Conservation (phyloP, 2,329 filamentous ascomycete species). For the Ilyonectria destructans region DNA sequence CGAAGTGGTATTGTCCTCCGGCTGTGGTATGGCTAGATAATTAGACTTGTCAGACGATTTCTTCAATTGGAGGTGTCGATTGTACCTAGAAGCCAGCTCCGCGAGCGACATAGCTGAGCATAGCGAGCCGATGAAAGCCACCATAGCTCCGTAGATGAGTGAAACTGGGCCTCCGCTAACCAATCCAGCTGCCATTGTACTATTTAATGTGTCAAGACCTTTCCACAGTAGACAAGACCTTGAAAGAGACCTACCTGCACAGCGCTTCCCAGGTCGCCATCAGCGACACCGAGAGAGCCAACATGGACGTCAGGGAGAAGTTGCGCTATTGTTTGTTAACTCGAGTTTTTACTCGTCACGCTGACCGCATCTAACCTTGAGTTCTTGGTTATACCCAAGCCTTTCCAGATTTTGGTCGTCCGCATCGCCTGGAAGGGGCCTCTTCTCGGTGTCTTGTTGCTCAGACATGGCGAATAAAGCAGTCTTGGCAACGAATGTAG, state of each 20-base stretch:
- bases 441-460: conserved; percentile 18
- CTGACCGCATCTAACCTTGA: background rate
- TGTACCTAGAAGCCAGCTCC: conserved; percentile 36
- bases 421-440: background rate
- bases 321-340: conserved; percentile 27
- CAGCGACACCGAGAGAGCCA: conserved; percentile 29
- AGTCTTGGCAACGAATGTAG: background rate
- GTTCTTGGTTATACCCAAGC: conserved; percentile 5
- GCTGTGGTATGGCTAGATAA: conserved; percentile 31
- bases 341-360: background rate
- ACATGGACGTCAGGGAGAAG: conserved; percentile 36
- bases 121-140: conserved; percentile 32
- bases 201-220: background rate
- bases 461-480: background rate
- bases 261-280: conserved; percentile 45
- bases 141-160: conserved; percentile 35
- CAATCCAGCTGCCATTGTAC: conserved; percentile 37
- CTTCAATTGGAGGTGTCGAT: background rate
- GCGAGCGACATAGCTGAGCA: conserved; percentile 42
- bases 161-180: conserved; percentile 37
- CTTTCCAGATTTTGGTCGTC: conserved; percentile 6
- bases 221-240: background rate
- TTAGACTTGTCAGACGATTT: background rate
- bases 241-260: conserved; percentile 28
- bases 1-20: conserved; percentile 41